Conservation (phyloP, 2,329 filamentous ascomycete species). For the Paracorniculantispora psalliotae region DNA sequence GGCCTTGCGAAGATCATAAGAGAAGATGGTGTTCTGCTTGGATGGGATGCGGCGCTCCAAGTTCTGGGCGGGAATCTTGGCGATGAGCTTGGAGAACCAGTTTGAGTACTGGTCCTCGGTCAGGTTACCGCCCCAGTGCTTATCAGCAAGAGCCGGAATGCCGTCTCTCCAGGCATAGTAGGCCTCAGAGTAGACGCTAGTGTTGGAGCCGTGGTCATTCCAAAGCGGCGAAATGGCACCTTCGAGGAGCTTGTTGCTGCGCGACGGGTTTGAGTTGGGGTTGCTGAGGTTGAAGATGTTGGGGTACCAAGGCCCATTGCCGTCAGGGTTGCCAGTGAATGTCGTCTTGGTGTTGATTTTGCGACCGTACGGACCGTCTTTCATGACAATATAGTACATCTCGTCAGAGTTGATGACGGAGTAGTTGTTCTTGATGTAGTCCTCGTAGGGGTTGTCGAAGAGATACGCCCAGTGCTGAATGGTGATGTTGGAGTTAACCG, state of each 20-base stretch:
- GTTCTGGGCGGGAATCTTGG: slow-evolving; percentile 19
- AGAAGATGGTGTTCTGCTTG: slow-evolving; percentile 16
- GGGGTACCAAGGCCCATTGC: slow-evolving; percentile 17
- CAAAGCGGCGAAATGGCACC: slow-evolving; percentile 22
- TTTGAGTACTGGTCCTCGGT: slow-evolving; percentile 12
- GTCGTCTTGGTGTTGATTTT: slow-evolving; percentile 39
- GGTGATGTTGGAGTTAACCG: slow-evolving; percentile 18
- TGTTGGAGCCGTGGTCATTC: slow-evolving; percentile 23
- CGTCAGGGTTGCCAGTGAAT: slow-evolving; percentile 24
- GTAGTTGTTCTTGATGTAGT: slow-evolving; percentile 22
- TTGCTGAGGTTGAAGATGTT: slow-evolving; percentile 21
- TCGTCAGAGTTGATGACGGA: slow-evolving; percentile 22
- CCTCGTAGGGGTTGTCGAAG: slow-evolving; percentile 18
- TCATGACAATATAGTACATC: slow-evolving; percentile 22
- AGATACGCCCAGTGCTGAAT: slow-evolving; percentile 33
- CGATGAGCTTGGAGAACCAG: slow-evolving; percentile 16
- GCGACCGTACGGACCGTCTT: slow-evolving; percentile 40
- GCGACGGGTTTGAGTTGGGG: slow-evolving; percentile 16
- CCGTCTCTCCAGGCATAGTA: slow-evolving; percentile 23
- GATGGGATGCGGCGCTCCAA: slow-evolving; percentile 19
- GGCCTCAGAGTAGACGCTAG: slow-evolving; percentile 21
- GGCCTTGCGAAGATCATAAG: slow-evolving; percentile 19
- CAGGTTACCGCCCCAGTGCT: slow-evolving; percentile 23
- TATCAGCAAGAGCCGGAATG: slow-evolving; percentile 22
- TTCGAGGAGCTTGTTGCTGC: slow-evolving; percentile 15